Base-by-base conservation (phyloP, 805 yeast genomes). In the Komagataella ulmi region DNA sequence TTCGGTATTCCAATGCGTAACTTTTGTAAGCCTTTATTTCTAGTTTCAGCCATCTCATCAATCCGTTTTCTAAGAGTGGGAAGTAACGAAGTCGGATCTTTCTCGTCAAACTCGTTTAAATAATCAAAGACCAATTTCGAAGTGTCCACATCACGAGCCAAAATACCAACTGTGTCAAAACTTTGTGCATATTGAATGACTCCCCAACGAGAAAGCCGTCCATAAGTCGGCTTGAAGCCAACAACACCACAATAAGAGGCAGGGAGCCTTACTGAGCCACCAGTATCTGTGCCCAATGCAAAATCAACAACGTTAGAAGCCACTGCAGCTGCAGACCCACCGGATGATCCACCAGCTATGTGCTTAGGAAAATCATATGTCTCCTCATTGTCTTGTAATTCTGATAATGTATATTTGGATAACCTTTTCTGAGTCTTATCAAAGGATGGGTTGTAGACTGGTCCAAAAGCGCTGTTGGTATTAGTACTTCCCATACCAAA, bases 141-240 rank as follows among this genome's bases (percentile, higher is more conserved):
- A 0, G 67, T 59, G 0, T 62, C 65, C 5, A 85, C 55, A 30
- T 76, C 69, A 14, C 72, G 73, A 0, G 90, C 70, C 36, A 90
- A 52, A 1, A 95, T 75, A 0, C 99, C 99, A 1, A 93, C 97
- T 0, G 98, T 90, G 62, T 93, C 99, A 51, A 93, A 71, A 45
- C 91, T 82, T 65, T 95, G 98, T 1, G 97, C 97, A 66, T 90
- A 91, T 0, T 97, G 81, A 3, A 90, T 69, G 7, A 93, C 88
- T 2, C 99, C 99, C 81, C 88, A 83, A 52, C 99, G 71, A 0
- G 97, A 89, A 2, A 93, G 70, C 44, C 96, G 73, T 0, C 99
- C 99, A 64, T 93, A 93, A 0, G 93, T 75, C 1, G 99, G 99
- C 64, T 93, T 93, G 69, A 88, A 88, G 1, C 99, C 99, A 30